These are phyloP conservation scores for Phytophthora sp. DNA, from an alignment of 352 stramenopile species.

Conservation along the genomic window DNA sequence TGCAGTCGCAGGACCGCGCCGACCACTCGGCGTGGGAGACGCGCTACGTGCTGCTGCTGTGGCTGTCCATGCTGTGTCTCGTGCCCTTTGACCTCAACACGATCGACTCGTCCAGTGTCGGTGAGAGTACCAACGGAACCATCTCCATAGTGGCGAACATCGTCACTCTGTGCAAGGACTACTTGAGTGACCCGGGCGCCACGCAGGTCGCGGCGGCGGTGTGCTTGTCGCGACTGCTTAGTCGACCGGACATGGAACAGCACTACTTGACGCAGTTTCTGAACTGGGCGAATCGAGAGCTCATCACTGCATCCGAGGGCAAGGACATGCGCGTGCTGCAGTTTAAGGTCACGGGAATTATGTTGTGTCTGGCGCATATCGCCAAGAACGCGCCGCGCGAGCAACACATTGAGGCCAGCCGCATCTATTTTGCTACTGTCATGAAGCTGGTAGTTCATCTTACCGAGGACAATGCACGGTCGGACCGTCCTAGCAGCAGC, in stretches of 20 bases:
- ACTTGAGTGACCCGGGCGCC: conserved; percentile 79
- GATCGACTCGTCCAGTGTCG: conserved; percentile 91
- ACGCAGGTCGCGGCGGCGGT: conserved; percentile 93
- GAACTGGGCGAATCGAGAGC: conserved; percentile 79
- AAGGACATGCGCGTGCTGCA: conserved; percentile 58
- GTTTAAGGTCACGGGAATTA: conserved; percentile 85
- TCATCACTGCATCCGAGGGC: conserved; percentile 39
- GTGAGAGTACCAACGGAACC: conserved; percentile 18
- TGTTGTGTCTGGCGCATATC: conserved; percentile 81
- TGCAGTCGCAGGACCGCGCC: conserved; percentile 87
- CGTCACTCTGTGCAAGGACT: conserved; percentile 86
- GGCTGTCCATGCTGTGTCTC: conserved; percentile 97
- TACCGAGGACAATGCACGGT: conserved; percentile 53
- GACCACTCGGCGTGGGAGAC: conserved; percentile 80
- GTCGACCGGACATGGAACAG: conserved; percentile 95
- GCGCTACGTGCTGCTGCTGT: conserved; percentile 94
- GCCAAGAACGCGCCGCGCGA: conserved; percentile 79
- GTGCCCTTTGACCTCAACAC: conserved; percentile 97
- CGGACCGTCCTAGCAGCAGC: conserved; percentile 56
- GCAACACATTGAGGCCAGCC: conserved; percentile 71
- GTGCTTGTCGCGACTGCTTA: conserved; percentile 95
- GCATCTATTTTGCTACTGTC: conserved; percentile 75
- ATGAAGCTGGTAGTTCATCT: conserved; percentile 74
- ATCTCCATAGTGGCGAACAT: conserved; percentile 83
- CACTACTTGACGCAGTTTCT: conserved; percentile 92